A percentile compares a stretch with the other conserved stretches of the same genome.
phyloP scores from a whole-genome alignment of 306 rosid species.

The Abrus pulchellus region DNA sequence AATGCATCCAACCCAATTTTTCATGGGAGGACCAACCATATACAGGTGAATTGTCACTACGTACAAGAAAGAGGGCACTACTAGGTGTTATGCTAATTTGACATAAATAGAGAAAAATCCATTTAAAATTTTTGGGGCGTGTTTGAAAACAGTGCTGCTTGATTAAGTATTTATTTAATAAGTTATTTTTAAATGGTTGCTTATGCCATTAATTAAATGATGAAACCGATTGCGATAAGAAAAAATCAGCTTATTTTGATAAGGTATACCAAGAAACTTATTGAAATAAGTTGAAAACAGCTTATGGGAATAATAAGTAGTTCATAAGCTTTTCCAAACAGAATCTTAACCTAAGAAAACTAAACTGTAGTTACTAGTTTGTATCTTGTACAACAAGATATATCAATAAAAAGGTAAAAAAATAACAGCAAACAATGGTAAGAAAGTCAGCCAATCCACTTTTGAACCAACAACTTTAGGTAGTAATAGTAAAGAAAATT shows the following conservation, averaged over 20 bases:
- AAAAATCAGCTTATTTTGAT: too few species aligned
- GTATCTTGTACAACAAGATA: conserved; percentile 13
- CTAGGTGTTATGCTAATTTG: conserved; percentile 23
- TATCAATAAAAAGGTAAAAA: neutral
- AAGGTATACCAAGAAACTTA: too few species aligned
- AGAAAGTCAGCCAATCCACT: conserved; percentile 22
- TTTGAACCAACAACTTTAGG: conserved; percentile 15
- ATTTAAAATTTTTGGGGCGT: neutral
- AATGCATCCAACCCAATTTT: conserved; percentile 28
- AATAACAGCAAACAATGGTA: neutral
- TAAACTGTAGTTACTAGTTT: conserved; percentile 24
- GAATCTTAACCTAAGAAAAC: neutral
- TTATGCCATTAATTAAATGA: too few species aligned
- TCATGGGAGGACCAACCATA: conserved; percentile 20
- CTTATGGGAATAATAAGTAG: too few species aligned
- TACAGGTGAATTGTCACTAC: conserved; percentile 6
- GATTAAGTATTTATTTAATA: too few species aligned
- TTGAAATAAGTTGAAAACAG: too few species aligned
- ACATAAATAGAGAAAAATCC: conserved; percentile 34
- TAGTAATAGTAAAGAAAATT: conserved; percentile 35
- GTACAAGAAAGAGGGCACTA: neutral
- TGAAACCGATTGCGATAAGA: too few species aligned
- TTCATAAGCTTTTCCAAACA: too few species aligned
- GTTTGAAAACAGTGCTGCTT: too few species aligned
- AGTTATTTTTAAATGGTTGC: too few species aligned